A percentile compares a stretch with the other conserved stretches of the same genome.
These are phyloP conservation scores for Phialophora macrospora DNA, from an alignment of 2,329 filamentous ascomycete genomes.

Conservation along the genomic window DNA sequence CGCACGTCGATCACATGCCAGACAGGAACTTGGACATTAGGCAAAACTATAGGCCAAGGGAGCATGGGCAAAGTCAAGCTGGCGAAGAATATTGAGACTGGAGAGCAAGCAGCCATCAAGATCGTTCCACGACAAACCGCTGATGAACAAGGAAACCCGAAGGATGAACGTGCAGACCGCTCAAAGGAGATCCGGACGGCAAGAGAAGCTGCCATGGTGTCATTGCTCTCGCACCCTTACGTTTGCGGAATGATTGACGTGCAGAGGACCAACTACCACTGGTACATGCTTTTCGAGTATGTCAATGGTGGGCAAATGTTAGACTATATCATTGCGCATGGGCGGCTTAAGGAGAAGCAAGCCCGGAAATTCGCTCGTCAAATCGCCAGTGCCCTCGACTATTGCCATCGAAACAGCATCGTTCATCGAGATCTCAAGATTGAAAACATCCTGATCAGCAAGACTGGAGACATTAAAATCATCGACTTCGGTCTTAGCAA, in stretches of 20 bases:
- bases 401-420: constrained; percentile 97
- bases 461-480: constrained; percentile 98
- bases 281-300: constrained; percentile 99
- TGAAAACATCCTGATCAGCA: constrained; percentile 98
- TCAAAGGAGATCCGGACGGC: constrained; percentile 96
- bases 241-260: constrained; percentile 96
- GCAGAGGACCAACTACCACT: constrained; percentile 94
- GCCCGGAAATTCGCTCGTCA: constrained; percentile 96
- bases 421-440: constrained; percentile 98
- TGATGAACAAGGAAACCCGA: constrained; percentile 75
- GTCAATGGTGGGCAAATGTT: constrained; percentile 99
- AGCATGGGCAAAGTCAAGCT: constrained; percentile 99
- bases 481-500: constrained; percentile 99
- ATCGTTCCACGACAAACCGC: constrained; percentile 90
- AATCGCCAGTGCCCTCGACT: constrained; percentile 94
- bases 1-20: constrained; percentile 86
- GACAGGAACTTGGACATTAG: constrained; percentile 90
- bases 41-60: constrained; percentile 94
- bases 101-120: constrained; percentile 96
- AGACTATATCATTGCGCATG: constrained; percentile 98
- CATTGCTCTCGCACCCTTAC: constrained; percentile 89
- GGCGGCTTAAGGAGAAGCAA: constrained; percentile 96
- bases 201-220: constrained; percentile 94
- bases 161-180: constrained; percentile 87
- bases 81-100: constrained; percentile 84